These are phyloP conservation scores for Rhododendron molle DNA, from an alignment of 148 eudicot genomes.

Conservation along the genomic window DNA sequence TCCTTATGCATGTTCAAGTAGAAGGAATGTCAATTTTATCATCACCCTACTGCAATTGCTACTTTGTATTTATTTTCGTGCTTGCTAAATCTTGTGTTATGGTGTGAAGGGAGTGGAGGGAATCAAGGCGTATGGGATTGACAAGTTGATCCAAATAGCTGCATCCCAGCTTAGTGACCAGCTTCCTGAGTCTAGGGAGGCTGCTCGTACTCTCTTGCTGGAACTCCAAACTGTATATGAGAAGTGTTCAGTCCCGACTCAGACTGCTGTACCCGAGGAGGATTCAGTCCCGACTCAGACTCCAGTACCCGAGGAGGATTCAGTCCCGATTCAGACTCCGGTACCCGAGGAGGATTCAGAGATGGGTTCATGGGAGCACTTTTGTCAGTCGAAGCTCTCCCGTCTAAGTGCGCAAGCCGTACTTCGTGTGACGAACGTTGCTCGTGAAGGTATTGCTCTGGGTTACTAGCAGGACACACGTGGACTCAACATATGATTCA, in stretches of 20 bases:
- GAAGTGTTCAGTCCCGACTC: conserved; percentile 17
- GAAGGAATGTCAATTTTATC: not conserved
- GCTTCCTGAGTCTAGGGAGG: conserved; percentile 76
- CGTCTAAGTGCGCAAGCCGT: conserved; percentile 62
- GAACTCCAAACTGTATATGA: conserved; percentile 44
- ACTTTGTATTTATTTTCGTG: not conserved
- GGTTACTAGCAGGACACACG: conserved; percentile 26
- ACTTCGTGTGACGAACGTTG: conserved; percentile 50
- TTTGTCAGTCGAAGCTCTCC: conserved; percentile 59
- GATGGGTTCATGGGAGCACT: conserved; percentile 46
- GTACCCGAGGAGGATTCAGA: conserved; percentile 26
- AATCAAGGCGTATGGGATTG: conserved; percentile 44
- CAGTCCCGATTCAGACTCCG: too few species aligned
- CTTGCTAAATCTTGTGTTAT: not conserved
- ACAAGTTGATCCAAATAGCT: conserved; percentile 55
- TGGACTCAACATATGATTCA: not conserved
- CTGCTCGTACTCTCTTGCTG: conserved; percentile 60
- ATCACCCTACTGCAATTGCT: not conserved
- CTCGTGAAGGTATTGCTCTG: conserved; percentile 34
- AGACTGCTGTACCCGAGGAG: conserved; percentile 28
- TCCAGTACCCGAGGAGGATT: conserved; percentile 26
- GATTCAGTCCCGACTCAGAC: conserved; percentile 6
- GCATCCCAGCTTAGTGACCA: conserved; percentile 67
- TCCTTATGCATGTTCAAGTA: not conserved
- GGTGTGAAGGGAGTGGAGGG: conserved; percentile 51